Percentiles rank a stretch among this genome's conserved stretches.
Conservation (phyloP, 768 basidiomycete genomes). For the Boletellus ananas region DNA sequence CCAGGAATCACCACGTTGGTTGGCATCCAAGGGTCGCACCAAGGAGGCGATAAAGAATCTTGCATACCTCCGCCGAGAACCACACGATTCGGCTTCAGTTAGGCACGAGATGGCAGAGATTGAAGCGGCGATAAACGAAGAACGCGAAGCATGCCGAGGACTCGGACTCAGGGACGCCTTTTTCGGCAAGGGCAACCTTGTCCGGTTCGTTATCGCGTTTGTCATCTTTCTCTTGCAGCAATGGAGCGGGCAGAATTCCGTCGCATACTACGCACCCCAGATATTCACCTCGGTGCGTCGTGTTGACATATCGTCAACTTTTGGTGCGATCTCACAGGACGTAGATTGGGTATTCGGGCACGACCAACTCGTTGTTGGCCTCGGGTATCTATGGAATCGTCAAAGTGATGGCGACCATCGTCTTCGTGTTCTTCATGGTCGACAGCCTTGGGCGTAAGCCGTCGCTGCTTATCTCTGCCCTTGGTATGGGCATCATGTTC, state of each 20-base stretch:
- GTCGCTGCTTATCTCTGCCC: slow-evolving; percentile 67
- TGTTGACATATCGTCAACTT: too few relatives aligned
- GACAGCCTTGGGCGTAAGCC: slow-evolving; percentile 66
- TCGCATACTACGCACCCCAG: slow-evolving; percentile 73
- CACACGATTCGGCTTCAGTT: slow-evolving; percentile 40
- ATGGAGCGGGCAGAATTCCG: slow-evolving; percentile 82
- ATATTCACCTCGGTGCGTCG: slow-evolving; percentile 60
- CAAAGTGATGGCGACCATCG: slow-evolving; percentile 60
- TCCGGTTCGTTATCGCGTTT: slow-evolving; percentile 84
- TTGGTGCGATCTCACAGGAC: not conserved
- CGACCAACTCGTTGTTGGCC: slow-evolving; percentile 60
- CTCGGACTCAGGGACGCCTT: slow-evolving; percentile 70
- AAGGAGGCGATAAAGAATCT: slow-evolving; percentile 56
- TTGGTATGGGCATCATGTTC: slow-evolving; percentile 78
- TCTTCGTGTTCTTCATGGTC: slow-evolving; percentile 66
- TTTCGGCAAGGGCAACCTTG: slow-evolving; percentile 75
- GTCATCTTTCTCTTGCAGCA: slow-evolving; percentile 78
- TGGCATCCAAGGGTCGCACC: slow-evolving; percentile 57
- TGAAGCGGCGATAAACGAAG: slow-evolving; percentile 73
- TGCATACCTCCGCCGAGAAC: slow-evolving; percentile 56
- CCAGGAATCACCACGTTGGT: slow-evolving; percentile 74
- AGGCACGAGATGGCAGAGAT: slow-evolving; percentile 74
- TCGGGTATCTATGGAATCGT: slow-evolving; percentile 69
- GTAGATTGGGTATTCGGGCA: slow-evolving; percentile 64
- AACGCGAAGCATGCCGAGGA: slow-evolving; percentile 59